Percentiles rank a stretch among this genome's conserved stretches.
Conservation (phyloP, 1,139 yeast species). For the Barnettozyma hawaiiensis region DNA sequence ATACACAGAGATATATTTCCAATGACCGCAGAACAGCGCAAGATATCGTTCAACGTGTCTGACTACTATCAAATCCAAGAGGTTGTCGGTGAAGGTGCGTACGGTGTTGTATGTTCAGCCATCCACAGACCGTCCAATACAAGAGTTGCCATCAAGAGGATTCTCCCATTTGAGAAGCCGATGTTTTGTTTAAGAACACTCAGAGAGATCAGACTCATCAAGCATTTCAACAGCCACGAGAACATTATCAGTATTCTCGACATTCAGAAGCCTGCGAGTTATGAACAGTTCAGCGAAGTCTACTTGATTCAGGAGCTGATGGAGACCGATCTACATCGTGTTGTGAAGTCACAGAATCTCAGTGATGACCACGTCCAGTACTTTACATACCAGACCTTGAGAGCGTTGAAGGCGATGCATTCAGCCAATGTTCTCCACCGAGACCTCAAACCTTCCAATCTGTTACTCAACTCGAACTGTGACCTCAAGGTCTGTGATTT, state of each 20-base stretch:
- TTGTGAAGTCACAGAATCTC: conserved; percentile 76
- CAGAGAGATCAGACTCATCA: conserved; percentile 80
- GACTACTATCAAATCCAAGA: conserved; percentile 78
- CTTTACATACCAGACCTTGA: conserved; percentile 81
- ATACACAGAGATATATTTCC: neutral
- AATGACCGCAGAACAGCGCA: conserved; percentile 18
- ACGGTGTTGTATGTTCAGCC: conserved; percentile 94
- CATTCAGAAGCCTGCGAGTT: conserved; percentile 78
- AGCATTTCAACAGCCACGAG: conserved; percentile 79
- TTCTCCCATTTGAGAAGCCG: conserved; percentile 87
- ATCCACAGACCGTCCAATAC: conserved; percentile 82
- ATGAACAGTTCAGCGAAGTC: conserved; percentile 76
- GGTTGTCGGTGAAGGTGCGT: conserved; percentile 96
- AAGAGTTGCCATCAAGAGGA: conserved; percentile 91
- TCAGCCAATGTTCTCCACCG: conserved; percentile 88
- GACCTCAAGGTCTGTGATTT: conserved; percentile 93
- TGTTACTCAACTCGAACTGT: conserved; percentile 84
- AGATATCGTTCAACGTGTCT: conserved; percentile 71
- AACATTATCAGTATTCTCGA: conserved; percentile 88
- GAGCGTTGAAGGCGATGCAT: conserved; percentile 89
- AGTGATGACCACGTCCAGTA: conserved; percentile 93
- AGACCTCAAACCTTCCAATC: conserved; percentile 86
- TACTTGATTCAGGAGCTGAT: conserved; percentile 90
- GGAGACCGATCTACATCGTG: conserved; percentile 94
- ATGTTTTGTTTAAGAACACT: conserved; percentile 89